Evolutionary conservation across 331 rosid genomes (phyloP), one percentile per base, ranked within the genome.

Genomic region (Quercus phellos): DNA sequence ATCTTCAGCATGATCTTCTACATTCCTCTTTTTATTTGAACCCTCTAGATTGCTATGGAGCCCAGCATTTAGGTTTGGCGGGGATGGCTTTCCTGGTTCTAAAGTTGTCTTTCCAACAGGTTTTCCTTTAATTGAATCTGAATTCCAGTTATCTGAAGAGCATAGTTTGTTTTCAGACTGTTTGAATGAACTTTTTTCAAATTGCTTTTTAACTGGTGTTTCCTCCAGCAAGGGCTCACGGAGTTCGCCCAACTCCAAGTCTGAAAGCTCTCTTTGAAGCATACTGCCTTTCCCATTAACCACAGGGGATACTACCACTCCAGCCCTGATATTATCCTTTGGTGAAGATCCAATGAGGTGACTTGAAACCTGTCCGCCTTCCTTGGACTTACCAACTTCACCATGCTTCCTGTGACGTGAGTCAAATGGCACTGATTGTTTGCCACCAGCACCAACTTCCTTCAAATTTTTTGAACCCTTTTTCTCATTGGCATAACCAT

Each of bases 191-290:
- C 81, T 81, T 84, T 82, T 94, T 51, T 94, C 99, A 82, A 92
- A 86, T 80, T 87, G 92, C 84, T 87, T 94, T 80, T 86, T 84
- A 51, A 59, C 84, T 21, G 75, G 83, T 68, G 82, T 79, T 71
- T 87, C 96, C 80, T 92, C 99, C 2, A 90, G 88, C 70, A 89
- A 80, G 46, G 92, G 90, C 79, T 94, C 99, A 61, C 98, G 98
- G 80, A 95, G 90, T 87, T 95, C 99, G 12, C 99, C 99, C 83
- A 95, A 75, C 87, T 95, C 99, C 87, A 90, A 86, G 77, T 95
- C 99, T 74, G 99, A 95, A 84, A 78, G 79, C 87, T 91, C 99
- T 89, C 98, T 84, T 82, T 90, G 97, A 80, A 94, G 99, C 73
- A 77, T 67, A 75, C 87, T 78, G 76, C 85, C 93, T 78, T 79